Base-by-base conservation (phyloP, 179 eudicot genomes). In the Patellifolia procumbens region DNA sequence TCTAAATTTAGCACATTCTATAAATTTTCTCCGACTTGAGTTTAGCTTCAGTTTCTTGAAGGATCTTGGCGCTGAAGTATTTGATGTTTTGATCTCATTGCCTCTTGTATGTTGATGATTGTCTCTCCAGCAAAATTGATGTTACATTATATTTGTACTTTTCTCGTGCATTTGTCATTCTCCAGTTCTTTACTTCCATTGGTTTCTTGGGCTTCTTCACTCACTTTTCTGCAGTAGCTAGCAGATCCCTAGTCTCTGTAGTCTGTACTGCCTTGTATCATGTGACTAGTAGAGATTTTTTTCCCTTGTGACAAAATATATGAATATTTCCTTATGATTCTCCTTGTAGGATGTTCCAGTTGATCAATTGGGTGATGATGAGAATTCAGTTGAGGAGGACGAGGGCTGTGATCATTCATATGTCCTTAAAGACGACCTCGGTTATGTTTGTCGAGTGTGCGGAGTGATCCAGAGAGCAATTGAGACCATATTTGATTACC, bases 401-500 rank as follows among this genome's bases (percentile, higher is more conserved):
- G 97, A 88, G 73, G 97, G 90, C 43, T 95, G 99, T 82, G 99
- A 95, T 79, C 99, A 95, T 80, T 82, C 88, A 29, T 95, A 83
- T 84, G 89, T 95, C 59, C 83, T 95, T 72, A 95, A 91, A 83
- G 99, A 95, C 76, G 99, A 95, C 66, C 73, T 95, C 75, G 99
- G 99, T 43, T 88, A 93, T 78, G 98, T 95, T 32, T 95, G 99
- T 78, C 98, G 99, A 58, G 89, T 95, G 43, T 95, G 99, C 83
- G 99, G 99, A 60, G 90, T 95, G 10, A 82, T 95, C 72, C 79
- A 88, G 75, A 89, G 86, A 86, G 86, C 89, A 60, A 95, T 95
- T 20, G 99, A 95, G 72, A 76, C 90, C 58, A 95, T 95, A 28
- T 89, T 95, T 66, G 99, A 95, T 80, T 92, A 83, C 82, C 97